phyloP scores from a whole-genome alignment of 371 early-diverging fungal species.

The Actinomortierella ambigua region DNA sequence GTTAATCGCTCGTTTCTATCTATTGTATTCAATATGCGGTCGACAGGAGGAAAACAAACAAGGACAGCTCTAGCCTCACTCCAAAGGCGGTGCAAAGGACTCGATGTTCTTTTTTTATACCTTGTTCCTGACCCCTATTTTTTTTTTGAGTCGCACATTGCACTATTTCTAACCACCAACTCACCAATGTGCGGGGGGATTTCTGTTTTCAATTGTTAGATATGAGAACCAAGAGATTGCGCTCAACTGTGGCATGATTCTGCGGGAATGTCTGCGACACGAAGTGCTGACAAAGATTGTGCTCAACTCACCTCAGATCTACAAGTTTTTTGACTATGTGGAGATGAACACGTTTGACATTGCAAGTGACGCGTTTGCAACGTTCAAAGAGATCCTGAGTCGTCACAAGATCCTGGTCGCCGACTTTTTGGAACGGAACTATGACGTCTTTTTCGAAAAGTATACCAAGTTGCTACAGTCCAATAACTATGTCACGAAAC shows the following conservation, averaged over 20 bases:
- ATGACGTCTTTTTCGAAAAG: conserved; percentile 91
- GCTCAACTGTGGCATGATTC: conserved; percentile 95
- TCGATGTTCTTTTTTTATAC: too few relatives aligned
- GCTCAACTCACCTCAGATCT: conserved; percentile 84
- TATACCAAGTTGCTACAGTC: conserved; percentile 88
- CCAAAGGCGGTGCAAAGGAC: too few relatives aligned
- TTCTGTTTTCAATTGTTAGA: conserved; percentile 43
- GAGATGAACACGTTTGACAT: conserved; percentile 97
- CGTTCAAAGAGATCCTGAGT: conserved; percentile 97
- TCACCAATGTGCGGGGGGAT: too few relatives aligned
- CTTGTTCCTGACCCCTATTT: too few relatives aligned
- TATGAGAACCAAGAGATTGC: conserved; percentile 96
- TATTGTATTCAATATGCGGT: too few relatives aligned
- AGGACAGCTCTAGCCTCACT: too few relatives aligned
- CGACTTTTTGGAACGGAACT: conserved; percentile 86
- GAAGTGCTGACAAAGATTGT: conserved; percentile 88
- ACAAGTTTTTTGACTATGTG: conserved; percentile 93
- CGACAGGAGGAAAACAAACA: too few relatives aligned
- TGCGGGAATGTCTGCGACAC: conserved; percentile 95
- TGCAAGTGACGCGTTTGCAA: conserved; percentile 97
- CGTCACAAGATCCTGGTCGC: conserved; percentile 92
- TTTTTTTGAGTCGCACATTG: too few relatives aligned
- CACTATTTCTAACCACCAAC: too few relatives aligned
- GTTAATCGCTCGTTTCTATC: too few relatives aligned
- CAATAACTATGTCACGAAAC: conserved; percentile 95